phyloP scores from a whole-genome alignment of 352 stramenopile genomes.

The Phytophthora fragariaefolia region DNA sequence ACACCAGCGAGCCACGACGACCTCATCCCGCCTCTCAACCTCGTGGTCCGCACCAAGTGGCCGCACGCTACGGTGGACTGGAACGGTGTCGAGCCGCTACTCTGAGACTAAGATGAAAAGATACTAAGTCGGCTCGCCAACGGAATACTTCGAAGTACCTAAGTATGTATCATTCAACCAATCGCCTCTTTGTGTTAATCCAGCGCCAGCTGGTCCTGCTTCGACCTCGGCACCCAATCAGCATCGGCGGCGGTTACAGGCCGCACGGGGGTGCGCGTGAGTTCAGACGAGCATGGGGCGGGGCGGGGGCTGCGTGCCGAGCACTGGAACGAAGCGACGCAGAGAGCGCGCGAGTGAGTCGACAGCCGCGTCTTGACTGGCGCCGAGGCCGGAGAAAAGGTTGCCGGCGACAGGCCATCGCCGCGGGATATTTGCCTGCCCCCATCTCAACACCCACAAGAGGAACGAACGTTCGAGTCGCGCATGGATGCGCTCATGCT shows the following conservation, averaged over 20 bases:
- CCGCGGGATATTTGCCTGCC: not conserved
- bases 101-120: slow-evolving; percentile 62
- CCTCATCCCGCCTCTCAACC: slow-evolving; percentile 85
- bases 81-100: slow-evolving; percentile 87
- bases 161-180: too few species aligned
- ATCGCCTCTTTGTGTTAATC: too few species aligned
- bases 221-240: too few species aligned
- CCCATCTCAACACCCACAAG: slow-evolving; percentile 23
- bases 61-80: slow-evolving; percentile 77
- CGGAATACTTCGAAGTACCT: too few species aligned
- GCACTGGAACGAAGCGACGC: slow-evolving; percentile 31
- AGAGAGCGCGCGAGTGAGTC: slow-evolving; percentile 2
- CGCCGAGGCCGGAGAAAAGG: slow-evolving; percentile 15
- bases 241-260: too few species aligned
- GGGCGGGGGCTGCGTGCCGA: slow-evolving; percentile 12
- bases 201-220: too few species aligned
- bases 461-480: slow-evolving; percentile 8
- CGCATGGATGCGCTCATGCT: slow-evolving; percentile 29
- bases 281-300: slow-evolving; percentile 25
- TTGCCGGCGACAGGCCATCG: slow-evolving; percentile 29
- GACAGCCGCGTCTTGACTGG: not conserved
- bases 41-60: slow-evolving; percentile 93
- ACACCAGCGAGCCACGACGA: slow-evolving; percentile 61
- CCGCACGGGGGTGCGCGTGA: slow-evolving; percentile 8
- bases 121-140: too few species aligned